phyloP scores from a whole-genome alignment of 2,329 filamentous ascomycete genomes.

The Aspergillus sp. region DNA sequence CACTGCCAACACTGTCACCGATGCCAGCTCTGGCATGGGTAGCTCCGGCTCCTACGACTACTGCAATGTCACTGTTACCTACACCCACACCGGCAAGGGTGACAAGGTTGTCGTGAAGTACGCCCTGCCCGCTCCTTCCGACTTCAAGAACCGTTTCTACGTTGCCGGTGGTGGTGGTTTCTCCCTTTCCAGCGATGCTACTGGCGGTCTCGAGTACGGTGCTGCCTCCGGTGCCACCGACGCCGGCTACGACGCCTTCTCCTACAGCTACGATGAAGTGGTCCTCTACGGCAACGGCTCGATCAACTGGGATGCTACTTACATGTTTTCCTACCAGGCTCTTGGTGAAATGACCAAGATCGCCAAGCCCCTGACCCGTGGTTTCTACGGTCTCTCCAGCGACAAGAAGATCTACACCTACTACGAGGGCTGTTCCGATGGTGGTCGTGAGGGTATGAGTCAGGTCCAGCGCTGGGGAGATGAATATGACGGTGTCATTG shows the following conservation, averaged over 20 bases:
- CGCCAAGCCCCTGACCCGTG: conserved; percentile 48
- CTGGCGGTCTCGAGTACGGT: conserved; percentile 47
- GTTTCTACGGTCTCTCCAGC: conserved; percentile 41
- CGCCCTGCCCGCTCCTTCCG: conserved; percentile 38
- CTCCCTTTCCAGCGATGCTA: conserved; percentile 40
- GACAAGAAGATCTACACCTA: conserved; percentile 45
- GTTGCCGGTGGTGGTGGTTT: conserved; percentile 50
- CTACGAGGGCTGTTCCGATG: conserved; percentile 59
- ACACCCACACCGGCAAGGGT: conserved; percentile 46
- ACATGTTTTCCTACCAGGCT: conserved; percentile 50
- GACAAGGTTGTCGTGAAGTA: conserved; percentile 42
- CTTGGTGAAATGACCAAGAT: conserved; percentile 55
- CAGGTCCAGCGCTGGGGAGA: conserved; percentile 55
- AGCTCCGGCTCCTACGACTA: conserved; percentile 19
- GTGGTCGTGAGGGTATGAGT: conserved; percentile 55
- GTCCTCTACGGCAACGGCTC: conserved; percentile 53
- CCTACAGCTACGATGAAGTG: conserved; percentile 39
- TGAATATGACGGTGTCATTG: conserved; percentile 51
- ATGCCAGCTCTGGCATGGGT: conserved; percentile 27
- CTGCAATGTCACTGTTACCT: conserved; percentile 49
- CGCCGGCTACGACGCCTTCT: conserved; percentile 50
- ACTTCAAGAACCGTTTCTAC: conserved; percentile 51
- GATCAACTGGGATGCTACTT: conserved; percentile 36
- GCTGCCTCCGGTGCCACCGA: conserved; percentile 46
- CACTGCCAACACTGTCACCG: conserved; percentile 44